Evolutionary conservation across 2,329 filamentous ascomycete genomes (phyloP).

Genomic region (Penicillium capsulatum): DNA sequence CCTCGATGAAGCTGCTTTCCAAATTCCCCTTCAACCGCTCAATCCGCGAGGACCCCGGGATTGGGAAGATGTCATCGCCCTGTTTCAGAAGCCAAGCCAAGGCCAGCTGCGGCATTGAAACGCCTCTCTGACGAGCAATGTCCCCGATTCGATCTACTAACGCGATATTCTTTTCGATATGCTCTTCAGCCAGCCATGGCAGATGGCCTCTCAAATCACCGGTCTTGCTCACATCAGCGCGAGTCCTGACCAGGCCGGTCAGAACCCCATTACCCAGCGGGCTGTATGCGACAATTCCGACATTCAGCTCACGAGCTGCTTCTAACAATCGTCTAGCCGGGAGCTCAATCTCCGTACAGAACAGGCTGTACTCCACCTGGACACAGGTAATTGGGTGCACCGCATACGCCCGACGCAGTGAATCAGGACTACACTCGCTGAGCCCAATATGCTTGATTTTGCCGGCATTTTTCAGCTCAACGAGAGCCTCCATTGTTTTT

Average conservation of each 20-base stretch:
- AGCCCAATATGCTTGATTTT: slow-evolving; percentile 54
- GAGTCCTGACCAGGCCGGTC: slow-evolving; percentile 39
- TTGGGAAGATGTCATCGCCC: slow-evolving; percentile 58
- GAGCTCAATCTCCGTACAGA: slow-evolving; percentile 48
- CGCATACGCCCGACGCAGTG: slow-evolving; percentile 48
- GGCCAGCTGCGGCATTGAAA: slow-evolving; percentile 54
- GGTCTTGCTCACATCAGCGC: slow-evolving; percentile 35
- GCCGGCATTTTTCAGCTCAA: slow-evolving; percentile 47
- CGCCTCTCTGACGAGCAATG: slow-evolving; percentile 52
- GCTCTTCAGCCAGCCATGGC: slow-evolving; percentile 51
- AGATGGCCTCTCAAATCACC: slow-evolving; percentile 47
- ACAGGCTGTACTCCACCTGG: slow-evolving; percentile 54
- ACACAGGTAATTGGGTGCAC: slow-evolving; percentile 50
- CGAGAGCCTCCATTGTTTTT: slow-evolving; percentile 43
- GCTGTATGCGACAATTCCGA: slow-evolving; percentile 42
- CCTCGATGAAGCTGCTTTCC: slow-evolving; percentile 13
- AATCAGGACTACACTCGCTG: slow-evolving; percentile 47
- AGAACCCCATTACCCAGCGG: slow-evolving; percentile 46
- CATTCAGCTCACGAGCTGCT: slow-evolving; percentile 30
- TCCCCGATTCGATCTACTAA: slow-evolving; percentile 49
- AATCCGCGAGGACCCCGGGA: slow-evolving; percentile 52
- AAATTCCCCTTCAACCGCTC: slow-evolving; percentile 46
- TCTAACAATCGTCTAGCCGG: slow-evolving; percentile 23
- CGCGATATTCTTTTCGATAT: slow-evolving; percentile 54
- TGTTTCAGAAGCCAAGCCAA: slow-evolving; percentile 62